phyloP scores from a whole-genome alignment of 352 stramenopile species.

The Globisporangium polare region DNA sequence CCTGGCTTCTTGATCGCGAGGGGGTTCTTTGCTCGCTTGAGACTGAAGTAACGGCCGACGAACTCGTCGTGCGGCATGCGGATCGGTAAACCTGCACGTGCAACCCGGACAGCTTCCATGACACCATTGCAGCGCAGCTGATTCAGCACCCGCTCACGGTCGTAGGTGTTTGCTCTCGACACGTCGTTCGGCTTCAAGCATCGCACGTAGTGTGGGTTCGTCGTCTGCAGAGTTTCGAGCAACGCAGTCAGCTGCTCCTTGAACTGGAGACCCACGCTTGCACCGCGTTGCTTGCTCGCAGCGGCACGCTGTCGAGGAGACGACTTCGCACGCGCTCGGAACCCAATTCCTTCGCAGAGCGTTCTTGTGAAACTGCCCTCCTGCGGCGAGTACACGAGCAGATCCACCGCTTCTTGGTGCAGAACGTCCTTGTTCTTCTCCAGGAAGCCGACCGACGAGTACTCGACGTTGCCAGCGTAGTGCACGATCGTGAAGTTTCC shows the following conservation, averaged over 20 bases:
- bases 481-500: slow-evolving; percentile 77
- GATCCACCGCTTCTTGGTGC: slow-evolving; percentile 77
- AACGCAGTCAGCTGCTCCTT: slow-evolving; percentile 77
- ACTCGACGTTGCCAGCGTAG: slow-evolving; percentile 81
- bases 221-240: slow-evolving; percentile 66
- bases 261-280: slow-evolving; percentile 85
- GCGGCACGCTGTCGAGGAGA: slow-evolving; percentile 52
- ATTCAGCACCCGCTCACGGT: slow-evolving; percentile 71
- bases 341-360: slow-evolving; percentile 62
- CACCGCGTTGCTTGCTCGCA: slow-evolving; percentile 60
- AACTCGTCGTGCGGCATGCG: slow-evolving; percentile 77
- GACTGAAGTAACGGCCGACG: slow-evolving; percentile 67
- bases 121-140: slow-evolving; percentile 85
- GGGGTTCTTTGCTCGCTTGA: slow-evolving; percentile 50
- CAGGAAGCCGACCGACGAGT: slow-evolving; percentile 67
- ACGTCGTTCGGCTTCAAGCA: slow-evolving; percentile 89
- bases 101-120: slow-evolving; percentile 84
- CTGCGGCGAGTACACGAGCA: slow-evolving; percentile 66
- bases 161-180: slow-evolving; percentile 52
- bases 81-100: slow-evolving; percentile 78
- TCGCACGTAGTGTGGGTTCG: slow-evolving; percentile 85
- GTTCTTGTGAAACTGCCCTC: slow-evolving; percentile 72
- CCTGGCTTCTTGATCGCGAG: slow-evolving; percentile 25
- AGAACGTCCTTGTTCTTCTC: slow-evolving; percentile 88
- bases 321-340: slow-evolving; percentile 43